Evolutionary conservation across 345 rosid genomes (phyloP), one percentile per base, ranked within the genome.

Genomic region (Gossypioides kirkii): DNA sequence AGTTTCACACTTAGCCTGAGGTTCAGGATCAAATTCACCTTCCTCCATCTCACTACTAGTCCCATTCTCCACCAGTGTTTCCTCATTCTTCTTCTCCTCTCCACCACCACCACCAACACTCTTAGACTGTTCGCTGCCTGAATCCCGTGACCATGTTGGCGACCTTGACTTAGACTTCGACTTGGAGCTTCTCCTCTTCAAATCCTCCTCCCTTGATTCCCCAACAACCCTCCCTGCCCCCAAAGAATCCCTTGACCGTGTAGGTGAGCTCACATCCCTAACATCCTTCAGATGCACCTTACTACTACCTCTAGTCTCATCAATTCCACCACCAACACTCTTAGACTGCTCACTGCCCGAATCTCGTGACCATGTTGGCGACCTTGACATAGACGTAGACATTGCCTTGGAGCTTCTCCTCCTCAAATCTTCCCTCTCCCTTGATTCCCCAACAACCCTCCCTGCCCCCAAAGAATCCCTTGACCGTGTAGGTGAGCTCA

Each of bases 1-100:
- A 58, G 74, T 69, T 56, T 17, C 53, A 26, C 1, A 20, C 28
- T 42, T 76, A 38, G 22, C 64, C 5, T 73, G 70, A 1, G 77
- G 71, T 70, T 89, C 97, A 16, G 96, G 98, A 78, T 91, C 95
- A 23, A 94, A 90, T 83, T 94, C 97, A 20, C 98, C 98, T 89
- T 94, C 97, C 84, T 94, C 98, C 97, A 94, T 94, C 81, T 94
- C 98, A 77, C 98, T 91, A 50, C 86, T 84, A 71, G 87, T 78
- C 45, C 87, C 84, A 73, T 84, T 79, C 82, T 78, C 82, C 68
- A 75, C 78, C 45, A 58, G 80, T 53, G 75, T 74, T 56, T 82
- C 84, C 62, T 79, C 81, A 58, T 68, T 80, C 78, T 58, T 81
- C 73, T 83, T 45, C 49, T 10, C 49, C 49, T 11, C 49, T 45